A percentile compares a stretch with the other conserved stretches of the same genome.
These are phyloP conservation scores for Ceratobasidium sp. DNA, from an alignment of 1,284 basidiomycete genomes.

Conservation along the genomic window DNA sequence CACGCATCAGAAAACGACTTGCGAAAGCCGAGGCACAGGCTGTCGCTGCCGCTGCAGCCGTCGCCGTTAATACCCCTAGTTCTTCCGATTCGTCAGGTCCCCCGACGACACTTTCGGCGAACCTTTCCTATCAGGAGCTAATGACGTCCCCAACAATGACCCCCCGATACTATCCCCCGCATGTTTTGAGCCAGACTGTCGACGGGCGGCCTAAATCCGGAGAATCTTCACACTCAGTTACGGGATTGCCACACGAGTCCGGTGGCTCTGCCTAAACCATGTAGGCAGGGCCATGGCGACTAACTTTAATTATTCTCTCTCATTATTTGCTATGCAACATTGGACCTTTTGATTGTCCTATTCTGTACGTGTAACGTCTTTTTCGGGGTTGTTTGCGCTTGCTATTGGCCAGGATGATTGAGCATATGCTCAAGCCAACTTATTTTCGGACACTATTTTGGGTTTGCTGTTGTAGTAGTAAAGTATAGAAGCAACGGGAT, in stretches of 20 bases:
- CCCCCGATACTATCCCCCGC: constrained; percentile 36
- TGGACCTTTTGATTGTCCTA: constrained; percentile 36
- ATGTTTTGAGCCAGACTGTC: constrained; percentile 32
- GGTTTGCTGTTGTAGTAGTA: constrained; percentile 22
- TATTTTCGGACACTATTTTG: constrained; percentile 12
- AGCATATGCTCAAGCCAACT: constrained; percentile 20
- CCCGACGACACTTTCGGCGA: constrained; percentile 15
- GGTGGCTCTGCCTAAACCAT: constrained; percentile 42
- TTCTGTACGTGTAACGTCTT: constrained; percentile 35
- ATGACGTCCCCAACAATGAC: constrained; percentile 33
- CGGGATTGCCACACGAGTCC: constrained; percentile 35
- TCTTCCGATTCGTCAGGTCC: constrained; percentile 30
- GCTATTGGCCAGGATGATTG: constrained; percentile 23
- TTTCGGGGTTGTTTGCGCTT: background rate
- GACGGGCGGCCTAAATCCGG: constrained; percentile 39
- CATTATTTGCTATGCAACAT: constrained; percentile 42
- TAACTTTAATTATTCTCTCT: constrained; percentile 33
- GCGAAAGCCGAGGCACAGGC: constrained; percentile 44
- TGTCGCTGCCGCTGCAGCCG: constrained; percentile 16
- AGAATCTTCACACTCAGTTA: constrained; percentile 39
- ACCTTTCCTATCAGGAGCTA: constrained; percentile 2
- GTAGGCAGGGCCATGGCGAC: constrained; percentile 36
- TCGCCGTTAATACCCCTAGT: constrained; percentile 24
- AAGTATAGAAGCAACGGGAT: background rate
- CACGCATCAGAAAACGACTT: constrained; percentile 42